phyloP scores from a whole-genome alignment of 495 filamentous ascomycete genomes.

The Neurospora africana region DNA sequence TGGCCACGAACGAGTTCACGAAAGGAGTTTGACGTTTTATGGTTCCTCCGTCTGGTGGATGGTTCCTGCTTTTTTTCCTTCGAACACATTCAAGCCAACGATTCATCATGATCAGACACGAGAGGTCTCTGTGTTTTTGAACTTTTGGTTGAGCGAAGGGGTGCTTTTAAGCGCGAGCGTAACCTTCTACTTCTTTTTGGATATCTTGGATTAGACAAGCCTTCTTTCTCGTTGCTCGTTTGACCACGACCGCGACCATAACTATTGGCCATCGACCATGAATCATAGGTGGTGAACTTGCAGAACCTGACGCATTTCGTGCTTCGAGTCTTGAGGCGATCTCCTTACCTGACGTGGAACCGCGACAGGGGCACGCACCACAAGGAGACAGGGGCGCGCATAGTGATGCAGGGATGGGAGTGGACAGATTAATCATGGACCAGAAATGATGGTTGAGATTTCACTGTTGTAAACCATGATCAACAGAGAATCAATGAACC shows the following conservation, averaged over 20 bases:
- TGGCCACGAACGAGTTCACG: background rate
- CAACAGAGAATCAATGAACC: no score
- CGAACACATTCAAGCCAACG: background rate
- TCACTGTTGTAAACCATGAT: no score
- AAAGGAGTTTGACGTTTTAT: background rate
- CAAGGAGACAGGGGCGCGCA: background rate
- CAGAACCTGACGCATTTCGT: slow-evolving; percentile 1
- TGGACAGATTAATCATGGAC: no score
- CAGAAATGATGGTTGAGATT: no score
- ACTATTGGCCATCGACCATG: no score
- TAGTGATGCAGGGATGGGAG: background rate
- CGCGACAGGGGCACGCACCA: background rate
- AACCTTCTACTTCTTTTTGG: background rate
- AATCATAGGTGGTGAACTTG: background rate
- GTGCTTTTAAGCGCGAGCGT: background rate
- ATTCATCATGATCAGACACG: background rate
- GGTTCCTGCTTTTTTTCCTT: background rate
- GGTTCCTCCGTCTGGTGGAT: background rate
- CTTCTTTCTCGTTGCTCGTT: background rate
- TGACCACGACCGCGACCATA: background rate
- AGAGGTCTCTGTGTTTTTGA: background rate
- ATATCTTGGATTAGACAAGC: background rate
- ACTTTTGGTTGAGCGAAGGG: background rate
- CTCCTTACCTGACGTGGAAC: background rate
- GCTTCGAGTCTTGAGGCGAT: background rate